Evolutionary conservation across 352 stramenopile species (phyloP).

Genomic region (Globisporangium cylindrosporum): DNA sequence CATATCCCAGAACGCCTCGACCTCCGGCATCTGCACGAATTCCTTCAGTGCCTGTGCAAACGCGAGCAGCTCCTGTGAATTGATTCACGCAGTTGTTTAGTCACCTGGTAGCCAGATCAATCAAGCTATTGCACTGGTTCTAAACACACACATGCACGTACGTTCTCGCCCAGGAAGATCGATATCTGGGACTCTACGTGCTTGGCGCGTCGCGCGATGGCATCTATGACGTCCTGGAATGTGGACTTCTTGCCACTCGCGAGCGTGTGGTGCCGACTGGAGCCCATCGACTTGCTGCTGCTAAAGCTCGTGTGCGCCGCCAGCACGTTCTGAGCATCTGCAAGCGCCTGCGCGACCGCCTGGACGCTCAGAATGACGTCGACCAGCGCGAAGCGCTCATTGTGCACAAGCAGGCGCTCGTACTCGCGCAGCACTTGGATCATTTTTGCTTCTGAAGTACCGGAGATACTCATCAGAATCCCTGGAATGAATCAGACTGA

Average conservation of each 20-base stretch:
- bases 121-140: neutral
- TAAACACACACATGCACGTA: constrained; percentile 4
- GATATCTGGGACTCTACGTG: constrained; percentile 8
- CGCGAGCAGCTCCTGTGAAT: constrained; percentile 17
- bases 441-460: neutral
- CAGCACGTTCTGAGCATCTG: constrained; percentile 4
- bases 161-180: constrained; percentile 23
- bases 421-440: constrained; percentile 28
- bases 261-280: neutral
- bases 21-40: constrained; percentile 13
- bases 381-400: constrained; percentile 32
- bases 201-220: constrained; percentile 8
- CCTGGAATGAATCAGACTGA: neutral
- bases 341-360: neutral
- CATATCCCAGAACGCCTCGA: constrained; percentile 21
- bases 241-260: constrained; percentile 1
- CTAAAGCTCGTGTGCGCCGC: neutral
- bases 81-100: neutral
- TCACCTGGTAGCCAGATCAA: neutral
- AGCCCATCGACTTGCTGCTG: neutral
- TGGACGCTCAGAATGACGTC: constrained; percentile 22
- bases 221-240: constrained; percentile 12
- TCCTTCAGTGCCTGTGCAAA: constrained; percentile 18
- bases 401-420: constrained; percentile 43
- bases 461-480: neutral